These are phyloP conservation scores for Rauvolfia tetraphylla DNA, from an alignment of 257 asterid genomes.

Conservation along the genomic window DNA sequence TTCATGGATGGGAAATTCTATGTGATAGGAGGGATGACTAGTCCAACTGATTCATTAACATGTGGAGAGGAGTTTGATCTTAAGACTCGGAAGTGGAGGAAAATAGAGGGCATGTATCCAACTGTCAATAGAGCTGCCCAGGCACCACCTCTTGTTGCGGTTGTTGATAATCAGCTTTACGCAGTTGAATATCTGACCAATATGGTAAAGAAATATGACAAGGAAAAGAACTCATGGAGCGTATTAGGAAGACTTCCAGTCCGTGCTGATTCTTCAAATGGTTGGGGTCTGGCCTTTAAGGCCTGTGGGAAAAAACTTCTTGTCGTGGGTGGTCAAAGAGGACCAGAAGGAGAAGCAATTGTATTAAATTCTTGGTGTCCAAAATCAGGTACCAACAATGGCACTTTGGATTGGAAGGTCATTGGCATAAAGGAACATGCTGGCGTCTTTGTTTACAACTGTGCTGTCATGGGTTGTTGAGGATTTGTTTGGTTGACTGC, in stretches of 20 bases:
- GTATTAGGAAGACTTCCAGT: constrained; percentile 81
- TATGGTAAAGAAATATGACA: constrained; percentile 74
- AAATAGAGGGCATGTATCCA: constrained; percentile 73
- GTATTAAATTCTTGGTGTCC: constrained; percentile 73
- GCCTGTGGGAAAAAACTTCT: constrained; percentile 68
- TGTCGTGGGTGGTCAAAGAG: constrained; percentile 88
- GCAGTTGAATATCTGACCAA: constrained; percentile 76
- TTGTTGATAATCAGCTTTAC: constrained; percentile 63
- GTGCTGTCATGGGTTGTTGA: constrained; percentile 87
- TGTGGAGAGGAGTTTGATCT: constrained; percentile 85
- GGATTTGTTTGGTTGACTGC: constrained; percentile 19
- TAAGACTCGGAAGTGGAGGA: constrained; percentile 67
- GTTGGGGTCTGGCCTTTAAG: constrained; percentile 94
- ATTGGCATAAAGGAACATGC: constrained; percentile 78
- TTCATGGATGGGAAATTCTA: constrained; percentile 77
- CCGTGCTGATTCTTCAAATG: constrained; percentile 74
- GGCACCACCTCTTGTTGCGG: constrained; percentile 96
- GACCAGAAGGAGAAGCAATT: constrained; percentile 83
- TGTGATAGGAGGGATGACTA: constrained; percentile 85
- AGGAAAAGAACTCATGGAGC: constrained; percentile 57
- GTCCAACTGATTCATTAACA: constrained; percentile 60
- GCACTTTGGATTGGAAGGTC: constrained; percentile 67
- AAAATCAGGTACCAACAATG: constrained; percentile 43
- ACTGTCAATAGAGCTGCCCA: constrained; percentile 76
- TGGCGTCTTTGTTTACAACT: constrained; percentile 82